phyloP scores from a whole-genome alignment of 2,329 filamentous ascomycete species.

The Pseudovirgaria hyperparasitica region DNA sequence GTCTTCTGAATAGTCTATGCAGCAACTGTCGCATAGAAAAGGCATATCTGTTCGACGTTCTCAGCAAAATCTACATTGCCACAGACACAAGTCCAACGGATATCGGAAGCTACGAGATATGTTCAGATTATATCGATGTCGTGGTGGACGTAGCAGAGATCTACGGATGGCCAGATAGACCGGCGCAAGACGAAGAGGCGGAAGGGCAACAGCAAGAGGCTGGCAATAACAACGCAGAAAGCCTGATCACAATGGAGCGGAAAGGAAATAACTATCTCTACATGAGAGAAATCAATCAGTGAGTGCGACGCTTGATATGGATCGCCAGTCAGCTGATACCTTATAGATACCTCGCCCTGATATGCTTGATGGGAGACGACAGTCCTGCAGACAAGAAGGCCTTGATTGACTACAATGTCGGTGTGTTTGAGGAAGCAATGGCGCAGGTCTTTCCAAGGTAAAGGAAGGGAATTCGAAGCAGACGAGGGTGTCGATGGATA shows the following conservation, averaged over 20 bases:
- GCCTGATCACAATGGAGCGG: slow-evolving; percentile 48
- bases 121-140: slow-evolving; percentile 96
- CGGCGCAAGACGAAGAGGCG: slow-evolving; percentile 15
- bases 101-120: slow-evolving; percentile 94
- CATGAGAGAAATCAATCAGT: slow-evolving; percentile 55
- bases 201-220: slow-evolving; percentile 16
- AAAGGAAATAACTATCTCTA: slow-evolving; percentile 48
- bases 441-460: slow-evolving; percentile 58
- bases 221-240: slow-evolving; percentile 44
- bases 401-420: slow-evolving; percentile 76
- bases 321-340: slow-evolving; percentile 2
- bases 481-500: too few relatives aligned
- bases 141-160: slow-evolving; percentile 95
- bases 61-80: slow-evolving; percentile 97
- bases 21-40: slow-evolving; percentile 94
- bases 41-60: slow-evolving; percentile 92
- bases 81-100: slow-evolving; percentile 89
- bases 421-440: slow-evolving; percentile 66
- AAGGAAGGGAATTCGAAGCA: slow-evolving; percentile 15
- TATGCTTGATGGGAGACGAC: slow-evolving; percentile 74
- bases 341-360: slow-evolving; percentile 60
- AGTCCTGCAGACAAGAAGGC: slow-evolving; percentile 75
- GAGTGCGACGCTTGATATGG: slow-evolving; percentile 13
- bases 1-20: slow-evolving; percentile 85
- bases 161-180: slow-evolving; percentile 65